These are phyloP conservation scores for Euphorbia schlechtendalii DNA, from an alignment of 441 rosid genomes.

Conservation along the genomic window DNA sequence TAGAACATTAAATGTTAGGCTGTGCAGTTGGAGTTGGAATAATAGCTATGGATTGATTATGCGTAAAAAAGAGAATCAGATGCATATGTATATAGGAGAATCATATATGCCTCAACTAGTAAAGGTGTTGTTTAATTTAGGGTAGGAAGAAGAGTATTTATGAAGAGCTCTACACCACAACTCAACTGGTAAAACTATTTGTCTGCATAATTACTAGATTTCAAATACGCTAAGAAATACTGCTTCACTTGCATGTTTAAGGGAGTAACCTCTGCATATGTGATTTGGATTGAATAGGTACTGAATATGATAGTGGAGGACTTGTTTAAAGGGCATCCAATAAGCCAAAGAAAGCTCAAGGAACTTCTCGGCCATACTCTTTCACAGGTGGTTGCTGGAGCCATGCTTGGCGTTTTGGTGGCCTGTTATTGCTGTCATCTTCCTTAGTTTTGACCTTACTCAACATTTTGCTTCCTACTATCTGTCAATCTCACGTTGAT, in stretches of 20 bases:
- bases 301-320: slow-evolving; percentile 83
- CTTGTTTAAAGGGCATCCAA: slow-evolving; percentile 88
- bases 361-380: slow-evolving; percentile 91
- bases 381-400: slow-evolving; percentile 82
- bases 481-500: neutral
- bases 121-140: neutral
- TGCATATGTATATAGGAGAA: neutral
- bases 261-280: neutral
- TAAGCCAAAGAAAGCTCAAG: slow-evolving; percentile 85
- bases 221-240: too few relatives aligned
- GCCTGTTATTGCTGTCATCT: slow-evolving; percentile 67
- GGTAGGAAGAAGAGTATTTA: neutral
- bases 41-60: neutral
- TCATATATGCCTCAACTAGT: neutral
- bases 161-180: neutral
- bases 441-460: slow-evolving; percentile 42
- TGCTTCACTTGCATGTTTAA: too few relatives aligned
- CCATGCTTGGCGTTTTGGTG: slow-evolving; percentile 61
- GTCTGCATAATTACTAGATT: too few relatives aligned
- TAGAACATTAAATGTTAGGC: neutral
- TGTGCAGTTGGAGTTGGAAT: neutral
- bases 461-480: slow-evolving; percentile 17
- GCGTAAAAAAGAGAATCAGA: neutral
- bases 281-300: slow-evolving; percentile 34
- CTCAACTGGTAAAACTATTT: neutral